Evolutionary conservation across 768 basidiomycete genomes (phyloP), one percentile per base, ranked within the genome.

Genomic region (Agrocybe praecox): DNA sequence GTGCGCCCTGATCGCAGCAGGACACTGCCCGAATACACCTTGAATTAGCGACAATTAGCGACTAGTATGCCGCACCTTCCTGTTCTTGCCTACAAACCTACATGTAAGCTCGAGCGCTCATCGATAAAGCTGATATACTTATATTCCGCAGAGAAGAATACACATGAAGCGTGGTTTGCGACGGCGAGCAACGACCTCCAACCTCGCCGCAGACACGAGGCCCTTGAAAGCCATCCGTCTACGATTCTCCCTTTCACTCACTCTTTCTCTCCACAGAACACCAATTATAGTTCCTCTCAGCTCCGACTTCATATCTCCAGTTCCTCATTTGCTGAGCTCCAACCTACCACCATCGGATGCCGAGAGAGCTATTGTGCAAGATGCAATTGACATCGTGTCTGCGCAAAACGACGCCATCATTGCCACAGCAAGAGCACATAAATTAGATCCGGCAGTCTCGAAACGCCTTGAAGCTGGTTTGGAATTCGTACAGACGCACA

Each of bases 301-400:
- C 26, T 36, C 45, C 9, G 58, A 52, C 21, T 59, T 52, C 3
- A 15, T 40, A 17, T 60, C 59, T 19, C 59, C 55, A 22, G 59
- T 60, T 3, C 59, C 59, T 23, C 55, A 60, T 44, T 43, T 60
- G 17, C 40, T 60, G 14, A 36, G 10, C 24, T 60, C 59, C 4
- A 60, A 60, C 33, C 7, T 32, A 21, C 51, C 59, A 22, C 59
- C 55, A 24, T 42, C 59, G n/a, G 59, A 60, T 32, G 36, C 51
- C 14, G 59, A 60, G 51, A 49, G 44, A 26, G 14, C 19, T 2
- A 26, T 48, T 17, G 49, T 60, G 19, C 55, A 46, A 40, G 40
- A 53, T 21, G 51, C 54, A 1, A 60, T 60, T 12, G 51, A 56
- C 46, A 52, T 17, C 21, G 55, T 60, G 6, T 60, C 59, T 9